Conservation (phyloP, 306 rosid genomes). For the Dicorynia guianensis region DNA sequence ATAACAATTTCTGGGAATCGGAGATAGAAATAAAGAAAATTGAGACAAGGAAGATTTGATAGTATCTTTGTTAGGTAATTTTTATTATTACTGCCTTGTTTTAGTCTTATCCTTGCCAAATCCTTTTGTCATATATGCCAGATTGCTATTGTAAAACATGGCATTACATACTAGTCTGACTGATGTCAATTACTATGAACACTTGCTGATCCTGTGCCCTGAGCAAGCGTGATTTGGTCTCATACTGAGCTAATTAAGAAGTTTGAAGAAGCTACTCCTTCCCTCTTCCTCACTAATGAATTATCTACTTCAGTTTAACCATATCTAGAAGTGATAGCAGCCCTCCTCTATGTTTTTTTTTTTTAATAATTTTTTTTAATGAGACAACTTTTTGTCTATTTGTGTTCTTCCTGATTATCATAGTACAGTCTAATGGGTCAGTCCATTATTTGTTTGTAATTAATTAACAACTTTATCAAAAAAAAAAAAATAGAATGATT, state of each 20-base stretch:
- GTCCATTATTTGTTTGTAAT: not conserved
- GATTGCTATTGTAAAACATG: no score
- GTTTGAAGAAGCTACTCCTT: not conserved
- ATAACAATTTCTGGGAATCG: no score
- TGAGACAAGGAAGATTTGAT: no score
- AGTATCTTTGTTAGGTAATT: no score
- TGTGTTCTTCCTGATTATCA: slow-evolving; percentile 20
- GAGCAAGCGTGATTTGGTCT: not conserved
- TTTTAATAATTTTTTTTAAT: not conserved
- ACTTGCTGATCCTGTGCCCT: not conserved
- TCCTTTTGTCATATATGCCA: no score
- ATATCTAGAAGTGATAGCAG: no score
- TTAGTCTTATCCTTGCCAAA: no score
- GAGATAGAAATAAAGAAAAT: no score
- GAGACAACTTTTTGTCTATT: not conserved
- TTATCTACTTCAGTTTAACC: slow-evolving; percentile 1
- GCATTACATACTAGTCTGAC: no score
- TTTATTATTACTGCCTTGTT: no score
- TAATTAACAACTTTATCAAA: not conserved
- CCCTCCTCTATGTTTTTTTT: no score
- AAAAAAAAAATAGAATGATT: not conserved
- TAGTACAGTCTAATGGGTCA: not conserved
- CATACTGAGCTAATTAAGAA: not conserved
- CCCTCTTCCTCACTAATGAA: not conserved
- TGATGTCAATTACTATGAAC: not conserved